These are phyloP conservation scores for Pulveroboletus sp. DNA, from an alignment of 768 basidiomycete genomes.

Conservation along the genomic window DNA sequence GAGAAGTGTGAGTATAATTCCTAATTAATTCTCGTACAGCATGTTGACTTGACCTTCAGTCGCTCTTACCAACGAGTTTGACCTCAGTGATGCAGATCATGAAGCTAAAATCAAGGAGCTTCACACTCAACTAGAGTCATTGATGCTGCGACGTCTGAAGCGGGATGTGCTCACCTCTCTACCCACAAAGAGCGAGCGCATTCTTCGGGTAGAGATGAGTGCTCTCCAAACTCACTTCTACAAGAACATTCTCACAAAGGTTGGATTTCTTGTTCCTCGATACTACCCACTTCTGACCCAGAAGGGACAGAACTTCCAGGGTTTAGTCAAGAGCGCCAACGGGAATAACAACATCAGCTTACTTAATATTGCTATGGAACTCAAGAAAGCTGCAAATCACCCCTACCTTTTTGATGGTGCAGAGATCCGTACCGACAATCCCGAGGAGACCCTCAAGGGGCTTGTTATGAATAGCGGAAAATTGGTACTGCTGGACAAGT, in stretches of 20 bases:
- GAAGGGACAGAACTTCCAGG: conserved; percentile 78
- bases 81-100: conserved; percentile 89
- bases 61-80: conserved; percentile 92
- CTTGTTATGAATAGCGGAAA: conserved; percentile 98
- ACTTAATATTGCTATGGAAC: conserved; percentile 98
- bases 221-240: conserved; percentile 96
- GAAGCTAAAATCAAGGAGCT: conserved; percentile 94
- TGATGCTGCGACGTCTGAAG: conserved; percentile 95
- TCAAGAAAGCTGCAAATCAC: conserved; percentile 98
- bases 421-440: conserved; percentile 57
- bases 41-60: conserved; percentile 45
- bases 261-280: conserved; percentile 24
- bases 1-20: conserved; percentile 73
- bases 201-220: conserved; percentile 96
- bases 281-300: conserved; percentile 1
- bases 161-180: conserved; percentile 93
- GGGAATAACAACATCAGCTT: conserved; percentile 90
- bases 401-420: conserved; percentile 98
- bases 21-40: background rate
- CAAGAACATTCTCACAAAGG: conserved; percentile 96
- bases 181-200: conserved; percentile 97
- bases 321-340: conserved; percentile 84
- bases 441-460: conserved; percentile 89
- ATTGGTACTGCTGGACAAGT: conserved; percentile 96
- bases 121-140: conserved; percentile 85